Conservation (phyloP, 2,329 filamentous ascomycete species). For the Epichloe uncinata region DNA sequence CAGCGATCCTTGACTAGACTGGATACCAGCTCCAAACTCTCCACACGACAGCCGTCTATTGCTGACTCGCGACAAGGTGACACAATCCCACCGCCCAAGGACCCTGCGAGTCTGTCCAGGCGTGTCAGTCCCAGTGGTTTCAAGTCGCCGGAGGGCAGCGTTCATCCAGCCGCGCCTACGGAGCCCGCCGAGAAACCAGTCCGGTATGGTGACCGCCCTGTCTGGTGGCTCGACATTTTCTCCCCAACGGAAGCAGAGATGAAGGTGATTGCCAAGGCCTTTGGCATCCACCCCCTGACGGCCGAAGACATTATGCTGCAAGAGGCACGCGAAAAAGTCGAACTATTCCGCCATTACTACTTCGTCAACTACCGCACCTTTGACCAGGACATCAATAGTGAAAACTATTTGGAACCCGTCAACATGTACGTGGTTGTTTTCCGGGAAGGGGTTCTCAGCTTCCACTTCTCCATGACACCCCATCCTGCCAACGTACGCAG, state of each 20-base stretch:
- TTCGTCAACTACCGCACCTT: constrained; percentile 98
- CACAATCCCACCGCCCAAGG: constrained; percentile 17
- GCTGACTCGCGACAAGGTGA: constrained; percentile 18
- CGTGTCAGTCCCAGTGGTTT: constrained; percentile 33
- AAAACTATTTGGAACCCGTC: constrained; percentile 85
- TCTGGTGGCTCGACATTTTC: constrained; percentile 93
- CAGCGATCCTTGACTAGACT: constrained; percentile 12
- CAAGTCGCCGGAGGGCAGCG: constrained; percentile 23
- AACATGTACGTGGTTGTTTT: constrained; percentile 98
- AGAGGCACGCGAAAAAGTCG: constrained; percentile 94
- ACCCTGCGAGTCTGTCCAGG: constrained; percentile 25
- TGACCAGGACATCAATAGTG: constrained; percentile 81
- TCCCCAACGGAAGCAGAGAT: constrained; percentile 89
- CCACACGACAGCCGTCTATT: constrained; percentile 34
- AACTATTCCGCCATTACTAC: constrained; percentile 94
- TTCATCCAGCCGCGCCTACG: constrained; percentile 8
- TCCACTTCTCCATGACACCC: constrained; percentile 93
- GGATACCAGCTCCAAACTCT: constrained; percentile 28
- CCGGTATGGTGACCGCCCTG: constrained; percentile 67
- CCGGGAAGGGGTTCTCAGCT: constrained; percentile 85
- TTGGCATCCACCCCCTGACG: constrained; percentile 94
- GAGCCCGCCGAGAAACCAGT: constrained; percentile 28
- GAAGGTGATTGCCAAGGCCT: constrained; percentile 83
- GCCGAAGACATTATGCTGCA: constrained; percentile 96
- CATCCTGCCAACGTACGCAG: constrained; percentile 93